Evolutionary conservation across 352 stramenopile genomes (phyloP).

Genomic region (Pythium phragmitis): DNA sequence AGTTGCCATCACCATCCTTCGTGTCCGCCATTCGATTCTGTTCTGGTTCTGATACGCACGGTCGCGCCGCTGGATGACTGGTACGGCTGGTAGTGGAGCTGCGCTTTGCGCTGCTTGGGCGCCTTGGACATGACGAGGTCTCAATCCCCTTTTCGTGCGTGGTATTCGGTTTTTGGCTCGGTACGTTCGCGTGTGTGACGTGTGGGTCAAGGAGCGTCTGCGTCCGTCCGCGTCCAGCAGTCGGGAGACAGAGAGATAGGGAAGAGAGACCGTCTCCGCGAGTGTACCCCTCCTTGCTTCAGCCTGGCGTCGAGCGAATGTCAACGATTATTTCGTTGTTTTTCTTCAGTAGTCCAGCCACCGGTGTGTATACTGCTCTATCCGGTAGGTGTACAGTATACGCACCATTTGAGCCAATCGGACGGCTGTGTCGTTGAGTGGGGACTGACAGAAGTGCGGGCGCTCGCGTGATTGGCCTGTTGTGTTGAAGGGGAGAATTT

Average conservation of each 20-base stretch:
- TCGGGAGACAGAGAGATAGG: background rate
- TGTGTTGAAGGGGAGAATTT: constrained; percentile 2
- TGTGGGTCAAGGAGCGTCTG: background rate
- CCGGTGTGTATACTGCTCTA: constrained; percentile 4
- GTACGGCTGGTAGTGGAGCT: constrained; percentile 83
- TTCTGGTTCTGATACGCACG: background rate
- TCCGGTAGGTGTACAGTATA: constrained; percentile 30
- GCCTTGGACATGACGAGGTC: constrained; percentile 67
- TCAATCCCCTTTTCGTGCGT: background rate
- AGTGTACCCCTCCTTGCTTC: background rate
- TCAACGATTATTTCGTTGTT: background rate
- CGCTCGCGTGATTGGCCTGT: constrained; percentile 26
- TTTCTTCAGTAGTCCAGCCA: constrained; percentile 25
- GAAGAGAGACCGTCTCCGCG: background rate
- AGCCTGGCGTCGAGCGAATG: background rate
- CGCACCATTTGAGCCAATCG: constrained; percentile 15
- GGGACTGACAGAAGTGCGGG: constrained; percentile 13
- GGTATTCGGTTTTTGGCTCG: too few relatives aligned
- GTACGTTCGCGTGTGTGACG: background rate
- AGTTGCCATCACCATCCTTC: background rate
- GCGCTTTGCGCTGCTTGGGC: constrained; percentile 68
- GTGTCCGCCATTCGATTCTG: background rate
- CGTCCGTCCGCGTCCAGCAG: background rate
- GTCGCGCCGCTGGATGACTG: constrained; percentile 31
- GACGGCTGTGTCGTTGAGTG: background rate